phyloP scores from a whole-genome alignment of 1,284 basidiomycete species.

The Coniophora puteana region DNA sequence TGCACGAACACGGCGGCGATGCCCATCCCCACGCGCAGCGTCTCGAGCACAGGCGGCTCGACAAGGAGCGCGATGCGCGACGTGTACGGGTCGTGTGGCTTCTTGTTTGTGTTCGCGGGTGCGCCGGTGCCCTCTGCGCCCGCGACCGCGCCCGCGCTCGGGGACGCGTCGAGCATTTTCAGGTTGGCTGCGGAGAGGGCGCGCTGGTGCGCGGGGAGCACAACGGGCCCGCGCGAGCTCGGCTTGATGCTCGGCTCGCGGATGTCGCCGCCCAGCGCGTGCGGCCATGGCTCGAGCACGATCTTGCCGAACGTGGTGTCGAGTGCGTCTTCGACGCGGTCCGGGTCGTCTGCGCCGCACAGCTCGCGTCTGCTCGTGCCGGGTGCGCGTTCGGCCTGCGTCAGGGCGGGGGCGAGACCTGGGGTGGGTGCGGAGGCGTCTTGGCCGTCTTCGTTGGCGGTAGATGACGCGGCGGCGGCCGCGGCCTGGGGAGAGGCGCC shows the following conservation, averaged over 20 bases:
- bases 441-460: neutral
- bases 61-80: constrained; percentile 56
- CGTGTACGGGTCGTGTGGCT: constrained; percentile 43
- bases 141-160: neutral
- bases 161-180: neutral
- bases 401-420: no score
- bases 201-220: constrained; percentile 15
- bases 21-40: constrained; percentile 33
- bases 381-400: no score
- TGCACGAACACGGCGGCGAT: constrained; percentile 68
- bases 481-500: no score
- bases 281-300: constrained; percentile 52
- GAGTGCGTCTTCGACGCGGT: no score
- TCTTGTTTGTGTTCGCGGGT: no score
- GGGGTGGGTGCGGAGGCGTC: no score
- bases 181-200: neutral
- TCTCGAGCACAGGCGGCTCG: constrained; percentile 38
- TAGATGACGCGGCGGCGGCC: no score
- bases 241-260: constrained; percentile 34
- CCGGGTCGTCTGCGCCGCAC: no score
- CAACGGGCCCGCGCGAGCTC: constrained; percentile 40
- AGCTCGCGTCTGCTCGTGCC: no score
- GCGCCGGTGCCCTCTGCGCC: neutral
- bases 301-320: constrained; percentile 44
- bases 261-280: constrained; percentile 37